Evolutionary conservation across 2,329 filamentous ascomycete genomes (phyloP).

Genomic region (Geosmithia morbida): DNA sequence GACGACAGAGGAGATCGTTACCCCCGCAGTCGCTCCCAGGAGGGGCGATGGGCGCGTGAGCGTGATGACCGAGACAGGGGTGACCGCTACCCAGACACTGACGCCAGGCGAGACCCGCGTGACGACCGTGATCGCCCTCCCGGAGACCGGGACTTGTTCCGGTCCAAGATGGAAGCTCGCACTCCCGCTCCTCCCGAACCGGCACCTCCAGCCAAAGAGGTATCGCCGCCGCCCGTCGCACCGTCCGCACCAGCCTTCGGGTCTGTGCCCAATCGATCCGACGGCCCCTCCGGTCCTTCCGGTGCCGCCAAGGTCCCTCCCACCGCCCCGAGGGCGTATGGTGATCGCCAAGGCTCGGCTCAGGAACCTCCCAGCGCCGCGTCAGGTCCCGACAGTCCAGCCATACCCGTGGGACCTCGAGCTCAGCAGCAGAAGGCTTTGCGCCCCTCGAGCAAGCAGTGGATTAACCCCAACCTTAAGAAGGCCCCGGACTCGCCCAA

Average conservation of each 20-base stretch:
- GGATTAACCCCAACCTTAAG: slow-evolving; percentile 40
- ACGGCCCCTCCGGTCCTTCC: slow-evolving; percentile 13
- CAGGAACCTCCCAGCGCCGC: slow-evolving; percentile 2
- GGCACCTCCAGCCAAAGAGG: slow-evolving; percentile 29
- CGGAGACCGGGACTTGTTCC: slow-evolving; percentile 30
- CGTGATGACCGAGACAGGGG: slow-evolving; percentile 38
- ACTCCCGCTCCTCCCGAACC: slow-evolving; percentile 32
- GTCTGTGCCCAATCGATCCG: slow-evolving; percentile 32
- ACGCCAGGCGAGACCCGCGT: slow-evolving; percentile 26
- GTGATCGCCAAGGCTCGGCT: slow-evolving; percentile 30
- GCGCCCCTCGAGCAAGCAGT: slow-evolving; percentile 42
- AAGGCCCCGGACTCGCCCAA: slow-evolving; percentile 38
- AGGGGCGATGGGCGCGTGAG: slow-evolving; percentile 43
- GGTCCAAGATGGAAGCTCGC: slow-evolving; percentile 34
- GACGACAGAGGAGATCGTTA: slow-evolving; percentile 49
- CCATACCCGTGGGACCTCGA: slow-evolving; percentile 39
- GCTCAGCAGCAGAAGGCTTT: slow-evolving; percentile 30
- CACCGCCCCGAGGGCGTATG: slow-evolving; percentile 36
- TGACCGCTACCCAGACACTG: slow-evolving; percentile 25
- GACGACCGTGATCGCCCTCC: slow-evolving; percentile 28
- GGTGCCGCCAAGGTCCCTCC: slow-evolving; percentile 32
- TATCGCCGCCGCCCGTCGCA: slow-evolving; percentile 41
- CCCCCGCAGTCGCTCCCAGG: slow-evolving; percentile 50
- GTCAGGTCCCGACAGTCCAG: slow-evolving; percentile 30
- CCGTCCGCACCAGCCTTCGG: slow-evolving; percentile 45